These are phyloP conservation scores for Artemisia tridentata DNA, from an alignment of 129 eudicot species.

Conservation along the genomic window DNA sequence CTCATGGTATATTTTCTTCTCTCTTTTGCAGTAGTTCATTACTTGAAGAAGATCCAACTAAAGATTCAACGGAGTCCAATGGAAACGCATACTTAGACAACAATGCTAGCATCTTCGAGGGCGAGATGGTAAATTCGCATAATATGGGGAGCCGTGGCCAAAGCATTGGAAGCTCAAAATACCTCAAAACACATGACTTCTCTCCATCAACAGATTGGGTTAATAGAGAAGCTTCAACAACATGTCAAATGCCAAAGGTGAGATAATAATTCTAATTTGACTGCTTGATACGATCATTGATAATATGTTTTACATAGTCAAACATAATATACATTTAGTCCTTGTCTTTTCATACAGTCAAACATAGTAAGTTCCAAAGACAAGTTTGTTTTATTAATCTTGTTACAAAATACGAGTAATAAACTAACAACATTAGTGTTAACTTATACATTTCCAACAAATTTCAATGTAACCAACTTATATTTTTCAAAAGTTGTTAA, in stretches of 20 bases:
- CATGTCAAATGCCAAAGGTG: slow-evolving; percentile 45
- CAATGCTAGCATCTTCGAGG: slow-evolving; percentile 31
- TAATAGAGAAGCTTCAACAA: slow-evolving; percentile 31
- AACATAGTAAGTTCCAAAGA: neutral
- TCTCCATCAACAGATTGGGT: slow-evolving; percentile 40
- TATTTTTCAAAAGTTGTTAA: neutral
- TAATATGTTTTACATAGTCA: neutral
- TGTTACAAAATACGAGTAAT: neutral
- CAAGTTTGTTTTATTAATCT: neutral
- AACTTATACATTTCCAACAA: neutral
- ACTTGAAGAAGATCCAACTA: slow-evolving; percentile 53
- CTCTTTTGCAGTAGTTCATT: slow-evolving; percentile 48
- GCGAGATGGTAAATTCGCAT: slow-evolving; percentile 22
- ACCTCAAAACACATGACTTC: slow-evolving; percentile 34
- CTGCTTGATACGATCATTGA: neutral
- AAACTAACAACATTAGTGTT: neutral
- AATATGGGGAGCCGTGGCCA: slow-evolving; percentile 28
- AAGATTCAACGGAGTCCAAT: slow-evolving; percentile 24
- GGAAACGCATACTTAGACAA: slow-evolving; percentile 28
- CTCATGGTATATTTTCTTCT: slow-evolving; percentile 25
- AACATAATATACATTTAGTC: neutral
- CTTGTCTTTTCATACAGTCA: neutral
- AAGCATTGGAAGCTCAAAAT: slow-evolving; percentile 38
- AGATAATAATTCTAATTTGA: slow-evolving; percentile 19
- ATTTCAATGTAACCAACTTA: too few relatives aligned